Percentiles rank a stretch among this genome's conserved stretches.
These are phyloP conservation scores for Candida boidinii DNA, from an alignment of 805 yeast genomes.

Conservation along the genomic window DNA sequence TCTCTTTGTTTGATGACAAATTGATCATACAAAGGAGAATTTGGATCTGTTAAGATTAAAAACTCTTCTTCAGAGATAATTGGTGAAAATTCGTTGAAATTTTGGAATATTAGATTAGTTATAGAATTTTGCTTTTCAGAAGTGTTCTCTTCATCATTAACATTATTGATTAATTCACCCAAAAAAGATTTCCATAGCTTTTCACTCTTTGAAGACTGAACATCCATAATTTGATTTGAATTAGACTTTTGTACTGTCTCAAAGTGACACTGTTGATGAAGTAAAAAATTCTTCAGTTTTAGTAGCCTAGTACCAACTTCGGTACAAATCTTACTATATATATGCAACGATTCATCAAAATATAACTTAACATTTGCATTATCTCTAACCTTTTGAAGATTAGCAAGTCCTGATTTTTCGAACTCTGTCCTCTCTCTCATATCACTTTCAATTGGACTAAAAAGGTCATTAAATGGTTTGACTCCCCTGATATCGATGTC, in stretches of 20 bases:
- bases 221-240: no score
- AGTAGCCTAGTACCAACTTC: conserved; percentile 21
- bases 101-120: no score
- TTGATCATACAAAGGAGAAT: no score
- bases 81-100: no score
- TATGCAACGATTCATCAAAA: conserved; percentile 16
- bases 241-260: no score
- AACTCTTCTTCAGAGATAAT: no score
- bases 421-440: conserved; percentile 24
- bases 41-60: no score
- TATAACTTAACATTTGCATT: conserved; percentile 17
- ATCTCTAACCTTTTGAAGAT: conserved; percentile 16
- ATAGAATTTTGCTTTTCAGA: no score
- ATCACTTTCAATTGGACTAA: conserved; percentile 24
- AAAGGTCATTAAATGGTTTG: no score
- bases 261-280: conserved; percentile 20
- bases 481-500: not conserved
- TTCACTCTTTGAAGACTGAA: conserved; percentile 21
- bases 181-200: conserved; percentile 22
- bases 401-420: conserved; percentile 19
- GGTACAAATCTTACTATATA: conserved; percentile 17
- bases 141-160: not conserved
- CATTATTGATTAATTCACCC: not conserved
- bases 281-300: conserved; percentile 23
- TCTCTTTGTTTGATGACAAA: no score